Conservation (phyloP, 2,329 filamentous ascomycete species). For the Colletotrichum scovillei region DNA sequence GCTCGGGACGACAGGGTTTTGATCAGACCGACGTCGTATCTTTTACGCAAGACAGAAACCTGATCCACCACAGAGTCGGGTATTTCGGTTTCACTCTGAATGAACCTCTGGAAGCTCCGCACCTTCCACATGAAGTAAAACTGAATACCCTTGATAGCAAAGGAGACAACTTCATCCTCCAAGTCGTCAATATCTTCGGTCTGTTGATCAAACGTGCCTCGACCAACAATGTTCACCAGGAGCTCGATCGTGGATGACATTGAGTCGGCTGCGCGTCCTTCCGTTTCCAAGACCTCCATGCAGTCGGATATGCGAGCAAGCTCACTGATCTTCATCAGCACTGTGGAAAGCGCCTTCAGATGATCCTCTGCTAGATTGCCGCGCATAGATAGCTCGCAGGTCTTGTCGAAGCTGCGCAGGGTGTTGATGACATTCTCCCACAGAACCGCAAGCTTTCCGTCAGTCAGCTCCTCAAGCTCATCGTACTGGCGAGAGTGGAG, state of each 20-base stretch:
- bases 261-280: constrained; percentile 59
- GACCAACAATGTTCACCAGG: constrained; percentile 77
- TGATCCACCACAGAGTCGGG: constrained; percentile 69
- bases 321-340: constrained; percentile 83
- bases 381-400: constrained; percentile 77
- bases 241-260: constrained; percentile 71
- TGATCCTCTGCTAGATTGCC: constrained; percentile 74
- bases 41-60: constrained; percentile 65
- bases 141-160: constrained; percentile 79
- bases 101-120: constrained; percentile 65
- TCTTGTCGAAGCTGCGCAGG: constrained; percentile 77
- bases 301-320: constrained; percentile 84
- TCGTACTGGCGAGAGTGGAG: constrained; percentile 88
- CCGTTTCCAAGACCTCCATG: constrained; percentile 77
- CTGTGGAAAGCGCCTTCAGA: constrained; percentile 78
- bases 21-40: constrained; percentile 72
- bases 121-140: constrained; percentile 98
- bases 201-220: constrained; percentile 76
- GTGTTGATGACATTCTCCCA: constrained; percentile 88
- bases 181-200: constrained; percentile 78
- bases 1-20: constrained; percentile 75
- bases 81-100: constrained; percentile 67
- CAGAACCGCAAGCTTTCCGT: constrained; percentile 80
- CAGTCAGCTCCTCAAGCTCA: constrained; percentile 87
- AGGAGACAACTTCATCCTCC: constrained; percentile 82